phyloP scores from a whole-genome alignment of 2,329 filamentous ascomycete genomes.

The Hymenoscyphus occultus region DNA sequence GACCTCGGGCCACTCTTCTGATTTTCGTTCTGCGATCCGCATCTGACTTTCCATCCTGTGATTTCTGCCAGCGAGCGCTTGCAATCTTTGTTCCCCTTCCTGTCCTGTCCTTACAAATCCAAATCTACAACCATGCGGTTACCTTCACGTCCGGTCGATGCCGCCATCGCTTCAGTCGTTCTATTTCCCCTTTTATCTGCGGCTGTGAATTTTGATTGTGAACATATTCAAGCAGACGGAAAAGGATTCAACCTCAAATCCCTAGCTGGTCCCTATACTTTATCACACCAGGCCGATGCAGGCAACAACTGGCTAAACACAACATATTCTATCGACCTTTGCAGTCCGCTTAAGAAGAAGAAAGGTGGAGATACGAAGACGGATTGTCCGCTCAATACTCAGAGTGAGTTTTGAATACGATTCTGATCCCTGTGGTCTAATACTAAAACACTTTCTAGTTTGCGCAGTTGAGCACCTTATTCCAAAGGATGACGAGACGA shows the following conservation, averaged over 20 bases:
- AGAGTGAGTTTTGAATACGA: constrained; percentile 50
- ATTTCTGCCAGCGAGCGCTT: background rate
- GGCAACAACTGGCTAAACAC: constrained; percentile 60
- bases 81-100: background rate
- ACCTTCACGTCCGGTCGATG: constrained; percentile 25
- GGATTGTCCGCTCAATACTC: constrained; percentile 66
- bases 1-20: background rate
- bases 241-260: constrained; percentile 61
- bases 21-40: background rate
- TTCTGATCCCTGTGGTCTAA: background rate
- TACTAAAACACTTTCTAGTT: constrained; percentile 46
- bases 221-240: constrained; percentile 55
- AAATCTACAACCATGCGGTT: constrained; percentile 27
- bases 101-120: constrained; percentile 9
- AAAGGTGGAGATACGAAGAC: constrained; percentile 50
- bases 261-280: constrained; percentile 65
- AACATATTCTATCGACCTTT: constrained; percentile 80
- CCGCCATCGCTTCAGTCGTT: constrained; percentile 29
- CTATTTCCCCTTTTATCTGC: constrained; percentile 31
- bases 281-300: constrained; percentile 53
- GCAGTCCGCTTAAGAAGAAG: constrained; percentile 61
- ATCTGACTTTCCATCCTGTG: background rate
- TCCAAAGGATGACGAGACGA: constrained; percentile 44
- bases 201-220: constrained; percentile 56
- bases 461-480: constrained; percentile 69